These are phyloP conservation scores for Primulina eburnea DNA, from an alignment of 257 asterid species.

Conservation along the genomic window DNA sequence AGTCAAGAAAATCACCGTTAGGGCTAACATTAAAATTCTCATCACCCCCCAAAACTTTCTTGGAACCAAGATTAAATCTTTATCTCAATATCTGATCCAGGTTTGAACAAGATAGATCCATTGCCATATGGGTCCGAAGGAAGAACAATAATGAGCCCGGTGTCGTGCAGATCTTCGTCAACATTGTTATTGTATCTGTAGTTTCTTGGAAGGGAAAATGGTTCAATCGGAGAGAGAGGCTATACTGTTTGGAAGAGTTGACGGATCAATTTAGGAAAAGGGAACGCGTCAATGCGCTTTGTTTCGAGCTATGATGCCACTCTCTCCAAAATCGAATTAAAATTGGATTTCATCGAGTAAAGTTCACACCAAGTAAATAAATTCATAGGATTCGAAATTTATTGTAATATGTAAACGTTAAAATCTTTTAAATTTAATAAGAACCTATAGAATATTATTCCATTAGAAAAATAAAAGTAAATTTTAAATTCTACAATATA, in stretches of 20 bases:
- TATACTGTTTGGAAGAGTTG: conserved; percentile 18
- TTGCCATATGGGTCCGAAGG: conserved; percentile 13
- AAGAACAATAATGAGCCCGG: conserved; percentile 1
- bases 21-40: conserved; percentile 20
- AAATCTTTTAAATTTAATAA: too few relatives aligned
- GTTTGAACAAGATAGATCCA: conserved; percentile 21
- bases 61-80: conserved; percentile 17
- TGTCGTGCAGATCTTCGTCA: neutral
- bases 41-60: conserved; percentile 5
- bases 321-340: too few relatives aligned
- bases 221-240: neutral
- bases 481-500: too few relatives aligned
- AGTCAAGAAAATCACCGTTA: conserved; percentile 21
- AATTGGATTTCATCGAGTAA: too few relatives aligned
- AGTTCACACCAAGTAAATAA: too few relatives aligned
- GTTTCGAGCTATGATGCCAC: too few relatives aligned
- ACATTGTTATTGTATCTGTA: conserved; percentile 17
- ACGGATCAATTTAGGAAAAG: conserved; percentile 34
- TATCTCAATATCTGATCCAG: conserved; percentile 16
- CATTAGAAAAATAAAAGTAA: too few relatives aligned
- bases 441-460: too few relatives aligned
- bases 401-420: too few relatives aligned
- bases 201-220: conserved; percentile 6
- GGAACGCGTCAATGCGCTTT: conserved; percentile 15
- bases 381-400: too few relatives aligned